Conservation (phyloP, 2,329 filamentous ascomycete genomes). For the Aspergillus nomiae region DNA sequence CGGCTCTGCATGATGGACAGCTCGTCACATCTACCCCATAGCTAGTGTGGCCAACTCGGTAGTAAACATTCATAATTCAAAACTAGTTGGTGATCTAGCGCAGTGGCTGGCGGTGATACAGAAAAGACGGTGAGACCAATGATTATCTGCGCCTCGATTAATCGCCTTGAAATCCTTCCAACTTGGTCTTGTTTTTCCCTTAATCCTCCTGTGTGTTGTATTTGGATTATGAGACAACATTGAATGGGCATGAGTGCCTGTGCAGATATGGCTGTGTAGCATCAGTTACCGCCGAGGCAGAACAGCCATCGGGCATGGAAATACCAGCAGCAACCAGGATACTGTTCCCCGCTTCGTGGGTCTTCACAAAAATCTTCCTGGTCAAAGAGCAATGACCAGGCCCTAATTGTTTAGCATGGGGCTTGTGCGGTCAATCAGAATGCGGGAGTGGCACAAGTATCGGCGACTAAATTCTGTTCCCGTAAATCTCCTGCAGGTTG, state of each 20-base stretch:
- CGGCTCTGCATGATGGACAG: conserved; percentile 21
- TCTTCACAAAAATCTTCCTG: conserved; percentile 13
- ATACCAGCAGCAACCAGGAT: conserved; percentile 1
- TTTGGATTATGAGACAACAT: neutral
- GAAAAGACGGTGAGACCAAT: conserved; percentile 15
- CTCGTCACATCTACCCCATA: conserved; percentile 24
- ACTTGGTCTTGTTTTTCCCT: neutral
- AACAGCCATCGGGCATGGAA: neutral
- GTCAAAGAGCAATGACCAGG: conserved; percentile 4
- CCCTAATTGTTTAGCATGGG: neutral
- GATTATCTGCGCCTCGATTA: neutral
- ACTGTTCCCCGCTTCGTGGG: conserved; percentile 9
- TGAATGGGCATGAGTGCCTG: neutral
- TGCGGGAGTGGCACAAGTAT: conserved; percentile 10
- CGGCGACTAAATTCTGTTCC: conserved; percentile 23
- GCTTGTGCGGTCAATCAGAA: conserved; percentile 17
- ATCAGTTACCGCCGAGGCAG: neutral
- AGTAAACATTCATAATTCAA: conserved; percentile 11
- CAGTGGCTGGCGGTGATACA: neutral
- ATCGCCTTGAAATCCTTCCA: neutral
- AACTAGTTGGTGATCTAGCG: neutral
- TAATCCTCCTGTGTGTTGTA: neutral
- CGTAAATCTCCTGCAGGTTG: conserved; percentile 22
- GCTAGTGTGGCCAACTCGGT: conserved; percentile 6
- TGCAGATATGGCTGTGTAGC: neutral